Evolutionary conservation across 495 filamentous ascomycete species (phyloP), one percentile per base, ranked within the genome.

Genomic region (Aspergillus incahuasiensis): DNA sequence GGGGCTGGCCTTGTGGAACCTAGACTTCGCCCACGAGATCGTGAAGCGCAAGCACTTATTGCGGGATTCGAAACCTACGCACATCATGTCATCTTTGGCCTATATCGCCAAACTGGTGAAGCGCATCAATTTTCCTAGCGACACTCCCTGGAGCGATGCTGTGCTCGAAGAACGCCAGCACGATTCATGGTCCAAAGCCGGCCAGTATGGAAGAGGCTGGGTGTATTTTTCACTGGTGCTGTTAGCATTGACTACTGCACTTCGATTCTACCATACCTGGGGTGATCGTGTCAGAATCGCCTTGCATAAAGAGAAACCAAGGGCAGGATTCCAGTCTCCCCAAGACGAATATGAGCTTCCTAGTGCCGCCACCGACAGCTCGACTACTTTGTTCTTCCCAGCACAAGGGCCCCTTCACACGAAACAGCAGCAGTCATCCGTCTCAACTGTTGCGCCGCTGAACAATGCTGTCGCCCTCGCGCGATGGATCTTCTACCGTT

Each of bases 131-230:
- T 87, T 95, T 58, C 85, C 86, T 5, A 75, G 86, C 61, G 86
- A 79, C 54, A 77, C 83, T 50, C 86, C 81, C 35, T 90, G 82
- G 60, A 87, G 89, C 3, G 75, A 82, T 3, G 86, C 82, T 3
- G 77, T 92, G 35, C 74, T 87, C 15, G 85, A 87, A 64, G 89
- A 91, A 24, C 82, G 81, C 64, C 86, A 84, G 15, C 73, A 86
- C 66, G 91, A 95, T 71, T 86, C 90, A 44, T 96, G 87, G 86
- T 75, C 65, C 11, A 66, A 88, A 65, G 83, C 89, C n/a, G 88
- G 86, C 12, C 92, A 95, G 74, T 95, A 95, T 70, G 89, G 78
- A n/a, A 69, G 90, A 52, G 90, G 87, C 32, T 94, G 89, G 84
- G 87, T 90, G 3, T 96, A 92, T 67, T 94, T 95, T 61, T 82